Conservation (phyloP, 805 yeast species). For the Yueomyces sp. region DNA sequence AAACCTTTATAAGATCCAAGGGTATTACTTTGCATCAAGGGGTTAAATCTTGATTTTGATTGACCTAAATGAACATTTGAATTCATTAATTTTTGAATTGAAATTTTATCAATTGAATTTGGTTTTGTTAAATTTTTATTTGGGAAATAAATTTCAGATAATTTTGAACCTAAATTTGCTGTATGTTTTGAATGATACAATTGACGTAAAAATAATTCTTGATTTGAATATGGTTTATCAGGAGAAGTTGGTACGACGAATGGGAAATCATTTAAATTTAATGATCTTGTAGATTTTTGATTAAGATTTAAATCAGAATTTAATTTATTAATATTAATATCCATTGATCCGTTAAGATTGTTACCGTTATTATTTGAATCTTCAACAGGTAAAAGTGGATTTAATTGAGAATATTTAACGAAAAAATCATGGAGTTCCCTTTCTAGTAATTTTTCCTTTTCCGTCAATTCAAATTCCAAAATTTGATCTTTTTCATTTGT, state of each 20-base stretch:
- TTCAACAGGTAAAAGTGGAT: slow-evolving; percentile 10
- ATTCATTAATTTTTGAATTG: slow-evolving; percentile 63
- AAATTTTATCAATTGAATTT: slow-evolving; percentile 37
- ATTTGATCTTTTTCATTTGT: no score
- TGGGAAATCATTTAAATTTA: slow-evolving; percentile 28
- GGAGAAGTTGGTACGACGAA: slow-evolving; percentile 46
- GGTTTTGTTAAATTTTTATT: slow-evolving; percentile 54
- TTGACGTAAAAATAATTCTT: slow-evolving; percentile 68
- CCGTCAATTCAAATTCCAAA: background rate
- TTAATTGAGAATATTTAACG: background rate
- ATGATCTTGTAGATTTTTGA: background rate
- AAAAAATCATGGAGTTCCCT: background rate
- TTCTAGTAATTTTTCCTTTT: background rate
- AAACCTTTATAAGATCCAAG: slow-evolving; percentile 85
- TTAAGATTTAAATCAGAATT: background rate
- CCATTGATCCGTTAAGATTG: slow-evolving; percentile 8
- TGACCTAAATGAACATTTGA: slow-evolving; percentile 96
- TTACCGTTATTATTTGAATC: slow-evolving; percentile 16
- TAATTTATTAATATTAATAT: slow-evolving; percentile 1
- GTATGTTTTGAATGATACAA: slow-evolving; percentile 42
- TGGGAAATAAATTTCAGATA: slow-evolving; percentile 54
- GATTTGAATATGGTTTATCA: slow-evolving; percentile 55
- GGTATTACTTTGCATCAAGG: slow-evolving; percentile 72
- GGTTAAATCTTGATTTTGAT: slow-evolving; percentile 63
- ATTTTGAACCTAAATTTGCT: slow-evolving; percentile 49